A percentile compares a stretch with the other conserved stretches of the same genome.
Evolutionary conservation across 75 land plant species (phyloP).

Genomic region (Ceratopteris richardii): DNA sequence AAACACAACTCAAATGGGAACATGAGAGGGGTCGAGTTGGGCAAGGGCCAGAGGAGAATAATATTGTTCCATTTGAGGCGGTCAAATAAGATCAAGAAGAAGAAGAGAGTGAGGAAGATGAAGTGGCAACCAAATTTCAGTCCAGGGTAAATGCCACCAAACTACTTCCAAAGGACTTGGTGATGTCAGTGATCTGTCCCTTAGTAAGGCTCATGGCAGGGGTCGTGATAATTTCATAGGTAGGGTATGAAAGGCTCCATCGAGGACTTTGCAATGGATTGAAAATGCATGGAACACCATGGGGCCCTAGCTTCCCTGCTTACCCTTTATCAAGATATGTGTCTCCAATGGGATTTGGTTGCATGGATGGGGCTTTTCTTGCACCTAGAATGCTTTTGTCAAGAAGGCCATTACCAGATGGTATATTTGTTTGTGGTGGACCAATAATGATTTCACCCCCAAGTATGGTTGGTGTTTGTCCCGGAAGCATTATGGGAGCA

Average conservation of each 20-base stretch:
- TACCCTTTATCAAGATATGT: no score
- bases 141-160: slow-evolving; percentile 3
- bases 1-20: slow-evolving; percentile 76
- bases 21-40: slow-evolving; percentile 76
- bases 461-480: slow-evolving; percentile 43
- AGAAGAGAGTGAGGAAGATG: slow-evolving; percentile 84
- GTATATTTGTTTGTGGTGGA: slow-evolving; percentile 42
- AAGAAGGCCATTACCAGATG: slow-evolving; percentile 53
- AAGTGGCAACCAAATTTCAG: slow-evolving; percentile 39
- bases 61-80: slow-evolving; percentile 85
- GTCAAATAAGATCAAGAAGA: slow-evolving; percentile 94
- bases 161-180: no score
- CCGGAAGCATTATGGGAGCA: slow-evolving; percentile 31
- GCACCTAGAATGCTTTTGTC: slow-evolving; percentile 62
- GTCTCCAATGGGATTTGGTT: no score
- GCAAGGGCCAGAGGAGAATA: slow-evolving; percentile 56
- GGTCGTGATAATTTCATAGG: no score
- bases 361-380: slow-evolving; percentile 22
- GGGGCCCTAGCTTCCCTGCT: no score
- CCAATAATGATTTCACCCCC: slow-evolving; percentile 55
- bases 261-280: no score
- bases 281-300: no score
- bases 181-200: no score
- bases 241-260: no score
- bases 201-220: slow-evolving; percentile 44